Base-by-base conservation (phyloP, 2,329 filamentous ascomycete genomes). In the Waltergamsia citrina region DNA sequence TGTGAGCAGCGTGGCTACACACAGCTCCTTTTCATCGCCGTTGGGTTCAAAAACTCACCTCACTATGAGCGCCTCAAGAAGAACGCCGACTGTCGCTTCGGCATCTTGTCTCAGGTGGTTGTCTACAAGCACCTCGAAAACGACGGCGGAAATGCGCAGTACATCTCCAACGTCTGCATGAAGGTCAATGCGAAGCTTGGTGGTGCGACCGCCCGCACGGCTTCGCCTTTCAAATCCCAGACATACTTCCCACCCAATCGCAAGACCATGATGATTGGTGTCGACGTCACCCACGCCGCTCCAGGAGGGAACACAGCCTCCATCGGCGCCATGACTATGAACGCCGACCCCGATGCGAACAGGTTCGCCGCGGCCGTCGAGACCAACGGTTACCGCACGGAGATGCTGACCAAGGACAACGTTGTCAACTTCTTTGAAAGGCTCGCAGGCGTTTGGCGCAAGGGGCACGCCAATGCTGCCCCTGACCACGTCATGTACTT, bases 161-260 rank as follows among this genome's bases (percentile, higher is more conserved):
- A 96, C 57, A 81, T 85, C 48, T 92, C 85, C 1, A 98, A 98
- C 41, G 86, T 98, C 0, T 74, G 78, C 42, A 92, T 98, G 85
- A 98, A 98, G 63, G 78, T 98, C 43, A 96, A 98, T 47, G 83
- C 85, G 4, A 98, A 98, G 63, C 71, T 98, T 3, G 92, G 92
- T 11, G 92, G 92, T 6, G 71, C 75, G 0, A 95, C 86, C 1
- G 78, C 63, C 34, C 65, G 54, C 29, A 58, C 57, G 2, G 41
- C 43, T 10, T 46, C 54, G 5, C 50, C 57, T 1, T 60, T 56
- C 55, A 40, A 46, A 1, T 29, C 38, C 0, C 32, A 40, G 0
- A 56, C 49, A 0, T 61, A 57, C 39, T 61, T 61, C 33, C 57
- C 58, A 1, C 50, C 52, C 2, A 51, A 49, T 0, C 71, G 78